Evolutionary conservation across 75 land plant genomes (phyloP), one percentile per base, ranked within the genome.

Genomic region (Picea sitchensis): DNA sequence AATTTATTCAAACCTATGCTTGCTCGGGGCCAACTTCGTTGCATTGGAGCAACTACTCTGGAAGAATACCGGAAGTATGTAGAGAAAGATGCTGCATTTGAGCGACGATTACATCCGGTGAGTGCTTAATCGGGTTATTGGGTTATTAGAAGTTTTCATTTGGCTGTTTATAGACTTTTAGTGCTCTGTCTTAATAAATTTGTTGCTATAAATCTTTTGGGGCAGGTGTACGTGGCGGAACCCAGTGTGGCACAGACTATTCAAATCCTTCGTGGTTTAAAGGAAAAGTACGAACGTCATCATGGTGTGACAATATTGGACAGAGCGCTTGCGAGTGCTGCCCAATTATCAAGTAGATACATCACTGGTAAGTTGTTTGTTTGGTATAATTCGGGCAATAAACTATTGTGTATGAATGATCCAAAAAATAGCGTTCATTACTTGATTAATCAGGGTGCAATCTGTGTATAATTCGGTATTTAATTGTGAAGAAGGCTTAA

Each of bases 1-100:
- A 97, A 97, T 82, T 79, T 97, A 61, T 97, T 97, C 81, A 97
- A 97, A 85, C 99, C 99, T 34, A 97, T 97, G 99, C 98, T 97
- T 47, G 99, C 99, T 15, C 79, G 99, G 17, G 99, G 99, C 38
- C 98, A 92, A 75, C 86, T 94, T 1, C 78, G 98, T 26, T 96
- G 99, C 81, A 95, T 96, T 79, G 99, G 99, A 56, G 99, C 99
- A 23, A 97, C 99, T 21, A 97, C 99, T 0, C 85, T 97, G 15
- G 99, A 94, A 59, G 99, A 97, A 78, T 97, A 97, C 69, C 77
- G 99, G 61, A 97, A 97, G 80, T 97, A 97, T 77, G 99, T 97
- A 32, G 99, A 97, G 86, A 97, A 97, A 76, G 99, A 97, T 91
- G 98, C 99, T 8, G 99, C 99, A 7, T 97, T 97, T 76, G 99